Base-by-base conservation (phyloP, 495 filamentous ascomycete genomes). In the Penicillium bovifimosum region DNA sequence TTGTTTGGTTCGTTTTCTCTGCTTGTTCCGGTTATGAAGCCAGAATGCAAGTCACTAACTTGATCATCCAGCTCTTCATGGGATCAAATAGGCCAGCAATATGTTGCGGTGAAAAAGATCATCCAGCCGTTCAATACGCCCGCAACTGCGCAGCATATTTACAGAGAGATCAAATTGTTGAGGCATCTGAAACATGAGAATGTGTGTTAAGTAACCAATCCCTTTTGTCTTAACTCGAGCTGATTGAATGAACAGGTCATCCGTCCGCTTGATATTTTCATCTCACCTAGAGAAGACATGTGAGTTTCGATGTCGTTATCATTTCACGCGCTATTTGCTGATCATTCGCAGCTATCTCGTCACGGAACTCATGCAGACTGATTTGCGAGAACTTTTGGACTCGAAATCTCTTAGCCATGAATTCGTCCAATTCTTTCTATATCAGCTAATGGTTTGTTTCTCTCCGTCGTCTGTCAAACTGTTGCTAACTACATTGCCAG, bases 61-160 rank as follows among this genome's bases (percentile, higher is more conserved):
- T 1, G 3, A 9, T 17, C 14, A 18, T 24, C 9, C 9, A 59
- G 56, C 47, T 59, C 56, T 13, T 52, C 56, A 13, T 50, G 50
- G 16, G 56, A 59, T 34, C 47, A 48, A 9, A 54, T 59, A 11
- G n/a, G 26, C 52, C 47, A 78, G 57, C 86, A 90, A 63, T 83
- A 85, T 69, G 91, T 96, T 39, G 91, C 91, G 29, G 86, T 96
- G 58, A 95, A 95, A 80, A 96, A 95, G 78, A 95, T 96, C 60
- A 92, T 93, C 84, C 93, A 93, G 76, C 91, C 91, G 6, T 95
- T 96, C 72, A 90, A 86, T 73, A 93, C 90, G 9, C 87, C 91
- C 3, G 88, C 91, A 29, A 73, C 95, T 33, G 88, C 91, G 7
- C 95, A 95, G 76, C 75, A 88, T 56, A 95, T 91, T 13, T 93